These are phyloP conservation scores for Yamadazyma kanchanaburiensis DNA, from an alignment of 1,139 yeast genomes.

Conservation along the genomic window DNA sequence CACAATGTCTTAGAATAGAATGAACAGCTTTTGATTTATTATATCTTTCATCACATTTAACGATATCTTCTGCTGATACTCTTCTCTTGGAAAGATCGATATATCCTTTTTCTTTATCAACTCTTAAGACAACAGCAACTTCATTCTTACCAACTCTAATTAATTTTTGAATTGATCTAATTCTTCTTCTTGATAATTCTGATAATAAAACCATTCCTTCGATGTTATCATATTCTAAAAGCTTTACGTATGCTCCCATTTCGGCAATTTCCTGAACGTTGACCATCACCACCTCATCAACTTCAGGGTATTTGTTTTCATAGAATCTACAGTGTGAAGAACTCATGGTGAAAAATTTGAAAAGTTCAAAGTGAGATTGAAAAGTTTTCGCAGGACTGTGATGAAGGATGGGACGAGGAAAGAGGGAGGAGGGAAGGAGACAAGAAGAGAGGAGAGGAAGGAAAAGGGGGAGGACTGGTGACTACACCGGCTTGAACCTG, in stretches of 20 bases:
- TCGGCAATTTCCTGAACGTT: constrained; percentile 98
- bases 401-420: no score
- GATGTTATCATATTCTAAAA: constrained; percentile 93
- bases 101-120: constrained; percentile 97
- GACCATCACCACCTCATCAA: constrained; percentile 98
- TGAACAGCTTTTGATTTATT: constrained; percentile 97
- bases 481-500: no score
- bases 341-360: constrained; percentile 48
- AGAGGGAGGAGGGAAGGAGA: no score
- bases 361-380: background rate
- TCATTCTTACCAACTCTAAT: constrained; percentile 98
- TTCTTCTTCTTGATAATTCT: constrained; percentile 97
- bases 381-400: no score
- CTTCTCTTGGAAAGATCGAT: constrained; percentile 97
- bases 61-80: constrained; percentile 96
- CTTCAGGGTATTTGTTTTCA: constrained; percentile 98
- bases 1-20: constrained; percentile 95
- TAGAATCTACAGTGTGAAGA: constrained; percentile 94
- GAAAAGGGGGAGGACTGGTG: no score
- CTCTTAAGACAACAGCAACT: constrained; percentile 98
- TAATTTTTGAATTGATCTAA: constrained; percentile 93
- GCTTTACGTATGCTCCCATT: constrained; percentile 96
- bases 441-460: no score
- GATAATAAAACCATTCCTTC: constrained; percentile 98
- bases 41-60: constrained; percentile 96